Conservation (phyloP, 2,329 filamentous ascomycete species). For the Cladobotryum protrusum region DNA sequence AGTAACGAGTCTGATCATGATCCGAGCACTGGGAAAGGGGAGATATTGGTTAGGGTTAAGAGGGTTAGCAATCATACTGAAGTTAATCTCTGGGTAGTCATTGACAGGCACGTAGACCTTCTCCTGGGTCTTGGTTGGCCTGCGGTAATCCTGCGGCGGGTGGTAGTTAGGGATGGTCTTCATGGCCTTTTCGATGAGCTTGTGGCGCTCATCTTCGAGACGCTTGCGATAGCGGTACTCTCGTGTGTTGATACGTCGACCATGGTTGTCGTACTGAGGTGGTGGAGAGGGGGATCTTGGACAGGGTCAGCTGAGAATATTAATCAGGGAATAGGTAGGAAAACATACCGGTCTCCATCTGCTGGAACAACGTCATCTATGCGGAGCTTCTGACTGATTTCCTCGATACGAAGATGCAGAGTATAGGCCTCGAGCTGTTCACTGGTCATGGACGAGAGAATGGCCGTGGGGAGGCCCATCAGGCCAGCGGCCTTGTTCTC, state of each 20-base stretch:
- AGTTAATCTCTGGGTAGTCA: conserved; percentile 99
- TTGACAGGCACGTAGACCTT: conserved; percentile 99
- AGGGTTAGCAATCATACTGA: conserved; percentile 99
- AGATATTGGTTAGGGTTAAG: conserved; percentile 64
- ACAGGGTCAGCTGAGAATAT: conserved; percentile 14
- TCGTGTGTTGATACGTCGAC: conserved; percentile 97
- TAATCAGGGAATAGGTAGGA: not conserved
- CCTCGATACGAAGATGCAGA: conserved; percentile 92
- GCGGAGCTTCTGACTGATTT: conserved; percentile 97
- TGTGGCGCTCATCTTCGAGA: conserved; percentile 97
- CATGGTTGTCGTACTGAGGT: conserved; percentile 98
- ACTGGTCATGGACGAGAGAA: conserved; percentile 95
- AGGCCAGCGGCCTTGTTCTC: conserved; percentile 98
- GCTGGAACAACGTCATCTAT: conserved; percentile 98
- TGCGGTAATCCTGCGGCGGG: conserved; percentile 95
- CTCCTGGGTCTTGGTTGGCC: conserved; percentile 99
- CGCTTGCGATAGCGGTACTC: conserved; percentile 98
- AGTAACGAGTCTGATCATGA: conserved; percentile 37
- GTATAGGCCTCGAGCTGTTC: conserved; percentile 98
- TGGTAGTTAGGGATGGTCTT: conserved; percentile 99
- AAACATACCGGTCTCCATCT: conserved; percentile 82
- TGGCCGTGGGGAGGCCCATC: conserved; percentile 95
- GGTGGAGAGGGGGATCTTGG: conserved; percentile 86
- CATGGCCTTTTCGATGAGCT: conserved; percentile 98
- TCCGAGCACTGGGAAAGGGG: conserved; percentile 32